These are phyloP conservation scores for Colletotrichum incanum DNA, from an alignment of 2,329 filamentous ascomycete genomes.

Conservation along the genomic window DNA sequence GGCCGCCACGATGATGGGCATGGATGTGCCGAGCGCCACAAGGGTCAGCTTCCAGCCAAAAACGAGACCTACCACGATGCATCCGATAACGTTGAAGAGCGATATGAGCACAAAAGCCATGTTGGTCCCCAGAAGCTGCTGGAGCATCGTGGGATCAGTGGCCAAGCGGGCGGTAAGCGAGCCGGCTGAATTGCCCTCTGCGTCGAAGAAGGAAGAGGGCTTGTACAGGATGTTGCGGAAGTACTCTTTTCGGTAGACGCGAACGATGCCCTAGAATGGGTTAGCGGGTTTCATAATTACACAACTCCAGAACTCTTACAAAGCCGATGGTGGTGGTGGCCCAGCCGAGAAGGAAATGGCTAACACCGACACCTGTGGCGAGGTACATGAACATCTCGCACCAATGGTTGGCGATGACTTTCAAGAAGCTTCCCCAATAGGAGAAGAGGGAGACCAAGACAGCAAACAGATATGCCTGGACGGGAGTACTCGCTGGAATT, in stretches of 20 bases:
- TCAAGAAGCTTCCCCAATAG: slow-evolving; percentile 37
- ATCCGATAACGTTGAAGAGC: slow-evolving; percentile 43
- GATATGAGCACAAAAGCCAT: slow-evolving; percentile 43
- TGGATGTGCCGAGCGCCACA: slow-evolving; percentile 47
- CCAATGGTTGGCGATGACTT: slow-evolving; percentile 58
- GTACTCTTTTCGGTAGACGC: slow-evolving; percentile 44
- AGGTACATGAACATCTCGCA: slow-evolving; percentile 41
- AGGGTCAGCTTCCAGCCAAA: slow-evolving; percentile 60
- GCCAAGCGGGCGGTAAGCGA: slow-evolving; percentile 47
- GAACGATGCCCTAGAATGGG: slow-evolving; percentile 27
- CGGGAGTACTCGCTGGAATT: slow-evolving; percentile 29
- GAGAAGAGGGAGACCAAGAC: slow-evolving; percentile 40
- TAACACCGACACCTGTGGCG: slow-evolving; percentile 46
- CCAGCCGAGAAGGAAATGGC: slow-evolving; percentile 47
- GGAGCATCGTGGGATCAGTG: slow-evolving; percentile 44
- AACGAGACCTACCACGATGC: slow-evolving; percentile 49
- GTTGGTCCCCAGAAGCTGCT: slow-evolving; percentile 45
- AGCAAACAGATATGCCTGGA: slow-evolving; percentile 42
- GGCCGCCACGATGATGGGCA: slow-evolving; percentile 44
- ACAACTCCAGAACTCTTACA: slow-evolving; percentile 49
- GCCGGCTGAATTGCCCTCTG: slow-evolving; percentile 46
- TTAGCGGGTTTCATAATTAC: not conserved
- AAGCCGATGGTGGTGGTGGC: slow-evolving; percentile 49
- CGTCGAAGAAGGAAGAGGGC: slow-evolving; percentile 52
- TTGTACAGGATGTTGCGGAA: slow-evolving; percentile 55